Percentiles rank a stretch among this genome's conserved stretches.
phyloP scores from a whole-genome alignment of 148 eudicot genomes.

The Polygonum maritimum region DNA sequence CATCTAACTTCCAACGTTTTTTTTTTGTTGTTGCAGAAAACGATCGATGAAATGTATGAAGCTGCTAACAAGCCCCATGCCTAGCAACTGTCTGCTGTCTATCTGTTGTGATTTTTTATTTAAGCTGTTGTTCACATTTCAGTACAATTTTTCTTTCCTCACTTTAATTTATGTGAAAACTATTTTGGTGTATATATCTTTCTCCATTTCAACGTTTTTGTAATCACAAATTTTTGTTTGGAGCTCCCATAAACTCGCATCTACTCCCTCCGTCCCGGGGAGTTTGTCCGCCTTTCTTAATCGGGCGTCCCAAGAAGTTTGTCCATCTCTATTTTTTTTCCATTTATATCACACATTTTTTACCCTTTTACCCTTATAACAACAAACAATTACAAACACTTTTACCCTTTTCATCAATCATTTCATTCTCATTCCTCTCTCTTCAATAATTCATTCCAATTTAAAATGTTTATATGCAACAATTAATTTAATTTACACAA shows the following conservation, averaged over 20 bases:
- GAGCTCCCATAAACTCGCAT: neutral
- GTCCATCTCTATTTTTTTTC: no score
- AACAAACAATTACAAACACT: no score
- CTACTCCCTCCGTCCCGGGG: no score
- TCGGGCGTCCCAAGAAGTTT: no score
- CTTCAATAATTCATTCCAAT: no score
- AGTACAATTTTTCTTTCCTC: neutral
- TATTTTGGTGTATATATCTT: neutral
- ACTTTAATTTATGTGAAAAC: neutral
- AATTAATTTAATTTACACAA: no score
- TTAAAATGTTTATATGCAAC: no score
- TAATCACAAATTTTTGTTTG: neutral
- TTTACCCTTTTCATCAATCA: no score
- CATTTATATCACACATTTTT: no score
- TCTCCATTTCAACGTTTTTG: neutral
- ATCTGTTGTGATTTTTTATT: neutral
- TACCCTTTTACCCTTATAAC: no score
- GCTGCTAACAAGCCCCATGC: conserved; percentile 22
- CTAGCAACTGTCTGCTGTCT: neutral
- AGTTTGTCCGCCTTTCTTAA: no score
- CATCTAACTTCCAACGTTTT: neutral
- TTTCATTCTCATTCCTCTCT: no score
- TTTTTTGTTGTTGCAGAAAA: conserved; percentile 31
- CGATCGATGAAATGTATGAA: conserved; percentile 67
- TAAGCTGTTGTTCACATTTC: neutral